A percentile compares a stretch with the other conserved stretches of the same genome.
These are phyloP conservation scores for Cladophialophora carrionii DNA, from an alignment of 2,329 filamentous ascomycete genomes.

Conservation along the genomic window DNA sequence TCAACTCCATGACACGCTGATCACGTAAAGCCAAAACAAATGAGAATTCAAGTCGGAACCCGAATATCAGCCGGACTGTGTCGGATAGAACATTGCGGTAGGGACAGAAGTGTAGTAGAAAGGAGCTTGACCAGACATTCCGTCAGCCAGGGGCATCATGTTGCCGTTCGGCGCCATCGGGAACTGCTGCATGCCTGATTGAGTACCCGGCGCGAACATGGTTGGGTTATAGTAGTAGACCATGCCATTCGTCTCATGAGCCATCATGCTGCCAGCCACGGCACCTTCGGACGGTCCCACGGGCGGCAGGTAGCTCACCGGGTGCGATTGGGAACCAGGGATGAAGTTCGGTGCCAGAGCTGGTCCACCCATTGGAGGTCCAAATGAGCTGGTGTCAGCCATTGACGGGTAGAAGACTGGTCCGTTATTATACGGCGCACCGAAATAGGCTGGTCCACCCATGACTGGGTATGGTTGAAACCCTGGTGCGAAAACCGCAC, in stretches of 20 bases:
- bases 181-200: constrained; percentile 54
- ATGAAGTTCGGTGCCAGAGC: constrained; percentile 36
- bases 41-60: constrained; percentile 15
- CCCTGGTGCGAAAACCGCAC: constrained; percentile 84
- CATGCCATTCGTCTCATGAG: constrained; percentile 92
- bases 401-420: constrained; percentile 55
- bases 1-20: constrained; percentile 28
- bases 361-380: constrained; percentile 41
- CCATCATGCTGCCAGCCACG: constrained; percentile 62
- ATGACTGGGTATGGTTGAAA: constrained; percentile 78
- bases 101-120: constrained; percentile 62
- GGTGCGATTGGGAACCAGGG: constrained; percentile 38
- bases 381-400: constrained; percentile 58
- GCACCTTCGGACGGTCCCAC: constrained; percentile 44
- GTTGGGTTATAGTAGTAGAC: constrained; percentile 89
- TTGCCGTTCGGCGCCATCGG: constrained; percentile 56
- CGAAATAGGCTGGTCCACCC: constrained; percentile 61
- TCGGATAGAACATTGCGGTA: constrained; percentile 54
- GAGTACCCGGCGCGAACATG: constrained; percentile 41
- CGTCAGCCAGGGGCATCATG: constrained; percentile 73
- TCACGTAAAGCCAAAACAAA: constrained; percentile 9
- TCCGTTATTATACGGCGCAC: constrained; percentile 58
- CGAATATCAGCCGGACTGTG: constrained; percentile 26
- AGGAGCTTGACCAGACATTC: constrained; percentile 69
- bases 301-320: constrained; percentile 35